A percentile compares a stretch with the other conserved stretches of the same genome.
Conservation (phyloP, 2,329 filamentous ascomycete species). For the Pseudogymnoascus sp. region DNA sequence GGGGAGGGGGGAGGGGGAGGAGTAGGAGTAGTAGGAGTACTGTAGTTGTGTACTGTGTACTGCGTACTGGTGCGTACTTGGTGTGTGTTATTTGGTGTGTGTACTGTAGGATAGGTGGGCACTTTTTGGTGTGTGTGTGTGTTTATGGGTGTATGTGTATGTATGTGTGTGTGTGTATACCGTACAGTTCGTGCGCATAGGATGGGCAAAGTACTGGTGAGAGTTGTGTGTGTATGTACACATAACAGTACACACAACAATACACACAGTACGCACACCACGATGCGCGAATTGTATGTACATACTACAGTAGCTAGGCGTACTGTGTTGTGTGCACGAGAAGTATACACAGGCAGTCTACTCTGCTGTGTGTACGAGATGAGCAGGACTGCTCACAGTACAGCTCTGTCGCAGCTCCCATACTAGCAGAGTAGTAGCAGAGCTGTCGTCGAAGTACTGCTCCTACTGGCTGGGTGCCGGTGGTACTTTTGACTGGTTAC, state of each 20-base stretch:
- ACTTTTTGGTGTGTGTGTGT: neutral
- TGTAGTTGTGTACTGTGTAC: neutral
- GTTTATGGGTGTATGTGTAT: neutral
- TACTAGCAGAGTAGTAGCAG: neutral
- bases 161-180: too few species aligned
- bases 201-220: too few species aligned
- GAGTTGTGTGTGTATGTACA: too few species aligned
- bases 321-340: neutral
- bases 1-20: neutral
- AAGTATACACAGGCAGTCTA: neutral
- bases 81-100: neutral
- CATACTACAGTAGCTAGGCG: neutral
- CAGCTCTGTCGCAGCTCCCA: neutral
- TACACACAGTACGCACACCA: neutral
- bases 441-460: neutral
- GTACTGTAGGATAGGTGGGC: neutral
- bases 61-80: neutral
- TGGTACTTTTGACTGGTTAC: neutral
- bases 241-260: too few species aligned
- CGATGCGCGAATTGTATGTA: neutral
- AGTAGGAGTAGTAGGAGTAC: constrained; percentile 1
- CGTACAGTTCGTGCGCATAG: too few species aligned
- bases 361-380: neutral
- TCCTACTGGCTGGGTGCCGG: neutral
- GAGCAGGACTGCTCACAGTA: neutral